Conservation (phyloP, 306 rosid genomes). For the Ormosia semicastrata region DNA sequence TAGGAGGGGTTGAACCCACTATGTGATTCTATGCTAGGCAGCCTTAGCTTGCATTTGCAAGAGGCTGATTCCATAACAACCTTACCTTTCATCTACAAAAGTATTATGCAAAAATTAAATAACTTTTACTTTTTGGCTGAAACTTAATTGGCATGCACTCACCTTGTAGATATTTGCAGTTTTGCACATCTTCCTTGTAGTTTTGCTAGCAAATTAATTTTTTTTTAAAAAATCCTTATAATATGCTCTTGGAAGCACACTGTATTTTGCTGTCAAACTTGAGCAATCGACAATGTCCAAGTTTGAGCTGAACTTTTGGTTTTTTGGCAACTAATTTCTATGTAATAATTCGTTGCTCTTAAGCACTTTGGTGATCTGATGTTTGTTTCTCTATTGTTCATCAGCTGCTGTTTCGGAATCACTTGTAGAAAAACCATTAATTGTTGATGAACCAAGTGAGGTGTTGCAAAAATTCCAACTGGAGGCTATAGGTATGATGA, state of each 20-base stretch:
- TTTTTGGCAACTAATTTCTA: not conserved
- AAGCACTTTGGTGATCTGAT: constrained; percentile 12
- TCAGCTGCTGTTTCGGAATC: constrained; percentile 47
- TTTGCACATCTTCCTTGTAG: not conserved
- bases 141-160: not conserved
- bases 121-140: not conserved
- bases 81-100: not conserved
- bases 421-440: constrained; percentile 42
- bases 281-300: constrained; percentile 1
- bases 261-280: not conserved
- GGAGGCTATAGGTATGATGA: constrained; percentile 66
- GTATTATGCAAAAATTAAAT: not conserved
- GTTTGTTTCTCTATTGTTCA: constrained; percentile 20
- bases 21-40: not conserved
- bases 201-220: not conserved
- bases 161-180: not conserved
- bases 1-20: not conserved
- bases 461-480: constrained; percentile 59
- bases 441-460: constrained; percentile 42
- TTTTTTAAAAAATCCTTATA: not conserved
- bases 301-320: not conserved
- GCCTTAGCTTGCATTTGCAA: not conserved
- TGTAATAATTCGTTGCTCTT: not conserved
- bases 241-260: not conserved
- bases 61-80: not conserved